Base-by-base conservation (phyloP, 2,329 filamentous ascomycete genomes). In the Hymenoscyphus occultus region DNA sequence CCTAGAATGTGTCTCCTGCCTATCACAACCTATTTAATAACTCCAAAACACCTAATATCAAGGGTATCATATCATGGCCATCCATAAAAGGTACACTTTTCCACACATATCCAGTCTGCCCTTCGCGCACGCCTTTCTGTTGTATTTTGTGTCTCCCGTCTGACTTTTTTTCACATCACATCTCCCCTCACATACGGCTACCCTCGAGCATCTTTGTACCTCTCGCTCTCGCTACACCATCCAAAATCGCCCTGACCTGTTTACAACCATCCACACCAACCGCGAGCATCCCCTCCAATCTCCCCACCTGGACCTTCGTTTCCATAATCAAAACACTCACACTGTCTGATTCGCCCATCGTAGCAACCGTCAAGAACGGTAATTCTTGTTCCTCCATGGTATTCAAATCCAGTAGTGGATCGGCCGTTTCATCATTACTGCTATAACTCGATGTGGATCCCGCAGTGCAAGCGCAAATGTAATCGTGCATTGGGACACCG, bases 401-500 rank as follows among this genome's bases (percentile, higher is more conserved):
- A 76, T 94, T 96, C 39, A 96, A 78, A 77, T 96, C 92, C 63
- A 96, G 81, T 64, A 96, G 77, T 2, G 92, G 92, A 73, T 96
- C 92, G 12, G 90, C 90, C 2, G 76, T 76, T 65, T 91, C 90
- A 73, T 90, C 88, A 64, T 85, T 86, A 1, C 82, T 81, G 0
- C 85, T 81, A 70, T 90, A 85, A 0, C 86, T 84, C 0, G 88
- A 88, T 0, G 90, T 92, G 14, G 89, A 91, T 3, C 93, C 95
- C 0, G 92, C 91, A 0, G 93, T 97, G 78, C 92, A 96, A 5
- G 93, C 92, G 28, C 89, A 88, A 2, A 98, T 85, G 75, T 97
- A 96, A 75, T 96, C 92, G 2, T 88, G 87, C 93, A 98, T 97
- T 31, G 95, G 95, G 22, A 99, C 90, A 61, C 95, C 95, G 0